Evolutionary conservation across 768 basidiomycete genomes (phyloP), one percentile per base, ranked within the genome.

Genomic region (Cantharellus anzutake): DNA sequence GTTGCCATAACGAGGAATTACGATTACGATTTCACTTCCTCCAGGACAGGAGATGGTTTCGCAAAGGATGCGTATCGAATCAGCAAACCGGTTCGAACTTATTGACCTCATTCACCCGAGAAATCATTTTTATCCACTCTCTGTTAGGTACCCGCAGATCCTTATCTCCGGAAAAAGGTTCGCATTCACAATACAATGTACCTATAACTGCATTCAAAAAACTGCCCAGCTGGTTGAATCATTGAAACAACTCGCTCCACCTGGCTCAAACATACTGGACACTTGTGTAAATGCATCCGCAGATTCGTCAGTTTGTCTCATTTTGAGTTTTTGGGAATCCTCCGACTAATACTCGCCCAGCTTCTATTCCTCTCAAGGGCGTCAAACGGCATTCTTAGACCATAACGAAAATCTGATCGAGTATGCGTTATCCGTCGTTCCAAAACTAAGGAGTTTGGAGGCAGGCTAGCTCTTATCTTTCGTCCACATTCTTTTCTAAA

Each of bases 341-440:
- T 29, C 20, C 20, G 20, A 14, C 53, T 29, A 42, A 55, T 55
- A 55, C 38, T 11, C 11, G 44, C 11, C 20, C 63, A 88, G 86
- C 67, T 88, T 88, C 71, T 89, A 89, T 72, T 86, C 86, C 56
- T 87, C 86, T 7, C 87, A 89, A 71, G 87, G 87, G 51, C 77
- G 87, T 63, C 80, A 81, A 65, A 88, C 86, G 2, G 83, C 84
- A 3, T 89, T 89, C 66, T 79, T 79, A 41, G 86, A 89, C 70
- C 73, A 78, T 66, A 90, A 89, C 67, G 72, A 73, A 40, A 70
- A 73, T 65, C 75, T 89, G 59, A 78, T 88, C 57, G 73, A 78
- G 56, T 69, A 75, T 44, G 69, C 89, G 51, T 73, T 76, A 65
- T 66, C 68, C 39, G 69, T 72, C n/a, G 72, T 79, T 51, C 68